Base-by-base conservation (phyloP, 2,329 filamentous ascomycete species). In the Triangularia setosa region DNA sequence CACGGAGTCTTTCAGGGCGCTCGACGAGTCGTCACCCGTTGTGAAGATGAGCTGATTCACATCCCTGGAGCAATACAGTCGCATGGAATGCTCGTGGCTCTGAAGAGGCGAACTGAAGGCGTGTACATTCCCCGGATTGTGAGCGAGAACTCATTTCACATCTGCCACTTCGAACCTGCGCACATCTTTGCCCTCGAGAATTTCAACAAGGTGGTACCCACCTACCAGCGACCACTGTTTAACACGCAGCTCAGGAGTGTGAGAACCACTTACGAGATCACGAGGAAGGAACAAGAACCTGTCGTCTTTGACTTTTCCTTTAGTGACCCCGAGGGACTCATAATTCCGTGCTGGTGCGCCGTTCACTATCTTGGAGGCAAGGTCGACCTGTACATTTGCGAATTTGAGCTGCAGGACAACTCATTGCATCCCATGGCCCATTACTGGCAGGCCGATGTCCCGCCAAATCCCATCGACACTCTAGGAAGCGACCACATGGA, bases 11-110 rank as follows among this genome's bases (percentile, higher is more conserved):
- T 96, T 61, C 94, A 91, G 1, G 92, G 92, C 7, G 83, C 90
- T 61, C 87, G 91, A 58, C 88, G 87, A 1, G 85, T 83, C 0
- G 78, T 95, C 53, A 90, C 95, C 72, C 84, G 87, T 58, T 96
- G 93, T 72, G 93, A 97, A 75, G 93, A 96, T 72, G 93, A 96
- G 72, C 92, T 92, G 0, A 96, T 96, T 25, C 92, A 94, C 69
- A 90, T 92, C 1, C 93, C 92, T 0, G 92, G 92, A 28, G 90
- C 91, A 0, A 79, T 93, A 1, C 93, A 96, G 73, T 82, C 86
- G 1, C 96, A 96, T 70, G 93, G 93, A 1, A 81, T 91, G 4
- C 79, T 96, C 14, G 73, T 96, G 35, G 92, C 89, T 0, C 75
- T 97, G 16, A 84, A 88, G 62, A 90, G 93, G 73, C 86, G 90